Base-by-base conservation (phyloP, 257 asterid species). In the Eustoma russellianum region DNA sequence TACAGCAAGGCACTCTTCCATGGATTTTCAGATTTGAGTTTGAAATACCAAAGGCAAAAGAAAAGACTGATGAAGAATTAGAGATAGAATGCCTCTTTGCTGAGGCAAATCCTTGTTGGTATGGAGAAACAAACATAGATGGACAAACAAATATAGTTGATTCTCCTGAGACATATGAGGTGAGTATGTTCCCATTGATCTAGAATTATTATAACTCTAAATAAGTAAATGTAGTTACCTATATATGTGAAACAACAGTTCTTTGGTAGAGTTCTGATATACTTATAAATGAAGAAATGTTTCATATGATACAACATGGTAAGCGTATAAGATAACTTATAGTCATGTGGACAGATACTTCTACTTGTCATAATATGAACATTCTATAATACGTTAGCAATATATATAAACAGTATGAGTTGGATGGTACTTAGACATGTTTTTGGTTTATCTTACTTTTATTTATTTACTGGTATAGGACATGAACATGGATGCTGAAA, bases 11-110 rank as follows among this genome's bases (percentile, higher is more conserved):
- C 43, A 5, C 52, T 44, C 74, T 69, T 47, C 77, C 86, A 0
- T 17, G 34, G 56, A 82, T 69, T 62, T 79, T 82, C 56, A 57
- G 67, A 35, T 79, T 82, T n/a, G 75, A 67, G 6, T 79, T 79
- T 19, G 83, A 76, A 54, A 56, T 56, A 14, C 75, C 68, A 17
- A 28, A 65, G 54, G 48, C 48, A 47, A 66, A 17, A 35, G 82
- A 67, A 14, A 65, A 71, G 57, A 66, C 82, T 6, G 80, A 72
- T 9, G 6, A 19, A 6, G 86, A 76, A 10, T 57, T 33, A 6
- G 66, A 54, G 68, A 13, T 66, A 40, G 84, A 72, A 8, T 50
- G 13, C 7, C 52, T 74, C 69, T 76, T 69, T 35, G n/a, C 34
- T n/a, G 82, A 72, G 12, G 34, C 71, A 38, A 51, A 17, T 54